phyloP scores from a whole-genome alignment of 2,329 filamentous ascomycete species.

The Ceratocystis cacaofunesta region DNA sequence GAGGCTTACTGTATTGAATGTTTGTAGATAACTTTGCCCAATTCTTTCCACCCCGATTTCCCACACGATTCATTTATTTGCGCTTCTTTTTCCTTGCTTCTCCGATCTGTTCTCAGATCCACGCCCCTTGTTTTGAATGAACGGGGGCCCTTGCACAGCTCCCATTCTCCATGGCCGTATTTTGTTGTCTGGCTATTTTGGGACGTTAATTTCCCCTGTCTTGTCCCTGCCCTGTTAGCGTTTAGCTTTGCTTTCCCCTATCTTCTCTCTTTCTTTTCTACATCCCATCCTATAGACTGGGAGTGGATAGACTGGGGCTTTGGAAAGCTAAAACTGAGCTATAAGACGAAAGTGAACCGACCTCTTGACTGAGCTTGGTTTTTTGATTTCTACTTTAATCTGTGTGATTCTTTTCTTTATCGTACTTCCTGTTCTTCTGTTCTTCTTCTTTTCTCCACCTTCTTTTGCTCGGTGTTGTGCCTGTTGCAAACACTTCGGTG shows the following conservation, averaged over 20 bases:
- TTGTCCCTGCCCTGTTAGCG: background rate
- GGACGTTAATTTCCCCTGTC: conserved; percentile 5
- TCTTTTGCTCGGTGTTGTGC: background rate
- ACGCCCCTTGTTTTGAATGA: conserved; percentile 2
- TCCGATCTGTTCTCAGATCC: background rate
- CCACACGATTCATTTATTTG: background rate
- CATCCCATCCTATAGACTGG: background rate
- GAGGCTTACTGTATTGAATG: background rate
- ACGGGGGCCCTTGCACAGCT: conserved; percentile 4
- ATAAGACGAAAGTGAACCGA: conserved; percentile 8
- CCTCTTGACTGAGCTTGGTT: background rate
- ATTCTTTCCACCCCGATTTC: background rate
- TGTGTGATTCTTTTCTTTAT: background rate
- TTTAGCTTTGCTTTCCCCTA: background rate
- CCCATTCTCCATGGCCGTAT: background rate
- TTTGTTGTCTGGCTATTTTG: conserved; percentile 4
- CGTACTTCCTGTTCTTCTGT: background rate
- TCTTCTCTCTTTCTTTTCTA: background rate
- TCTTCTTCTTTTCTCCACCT: background rate
- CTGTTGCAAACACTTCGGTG: background rate
- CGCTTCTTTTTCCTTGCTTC: background rate
- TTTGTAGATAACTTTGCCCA: background rate
- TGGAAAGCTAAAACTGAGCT: background rate
- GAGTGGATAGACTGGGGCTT: background rate
- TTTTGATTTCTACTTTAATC: background rate